A percentile compares a stretch with the other conserved stretches of the same genome.
Evolutionary conservation across 345 rosid species (phyloP).

Genomic region (Psidium friedrichsthalianum): DNA sequence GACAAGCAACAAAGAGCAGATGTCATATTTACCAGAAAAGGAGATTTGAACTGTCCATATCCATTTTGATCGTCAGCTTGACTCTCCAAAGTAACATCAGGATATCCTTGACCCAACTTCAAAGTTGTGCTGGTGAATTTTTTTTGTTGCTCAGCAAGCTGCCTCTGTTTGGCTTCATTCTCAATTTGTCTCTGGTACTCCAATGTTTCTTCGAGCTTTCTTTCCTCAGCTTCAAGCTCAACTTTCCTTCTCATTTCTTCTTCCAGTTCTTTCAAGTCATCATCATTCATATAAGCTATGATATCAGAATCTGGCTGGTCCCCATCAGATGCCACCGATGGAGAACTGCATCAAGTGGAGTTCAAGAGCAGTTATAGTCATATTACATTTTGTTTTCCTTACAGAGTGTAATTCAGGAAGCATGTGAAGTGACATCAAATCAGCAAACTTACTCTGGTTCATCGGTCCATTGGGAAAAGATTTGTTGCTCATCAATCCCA

Average conservation of each 20-base stretch:
- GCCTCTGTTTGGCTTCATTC: slow-evolving; percentile 87
- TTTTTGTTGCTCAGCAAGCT: slow-evolving; percentile 69
- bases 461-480: slow-evolving; percentile 27
- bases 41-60: slow-evolving; percentile 3
- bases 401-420: neutral
- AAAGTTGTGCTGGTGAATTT: slow-evolving; percentile 27
- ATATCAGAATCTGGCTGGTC: slow-evolving; percentile 38
- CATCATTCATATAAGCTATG: slow-evolving; percentile 23
- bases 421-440: neutral
- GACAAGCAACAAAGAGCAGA: slow-evolving; percentile 3
- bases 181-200: slow-evolving; percentile 85
- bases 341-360: slow-evolving; percentile 39
- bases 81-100: slow-evolving; percentile 17
- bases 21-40: slow-evolving; percentile 13
- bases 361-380: neutral
- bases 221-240: slow-evolving; percentile 87
- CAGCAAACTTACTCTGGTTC: slow-evolving; percentile 41
- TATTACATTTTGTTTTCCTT: neutral
- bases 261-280: slow-evolving; percentile 48
- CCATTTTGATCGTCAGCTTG: slow-evolving; percentile 15
- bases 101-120: slow-evolving; percentile 19
- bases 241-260: slow-evolving; percentile 64
- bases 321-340: slow-evolving; percentile 37
- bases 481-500: slow-evolving; percentile 31
- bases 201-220: slow-evolving; percentile 75